Percentiles rank a stretch among this genome's conserved stretches.
These are phyloP conservation scores for Malassezia pachydermatis DNA, from an alignment of 1,284 basidiomycete species.

Conservation along the genomic window DNA sequence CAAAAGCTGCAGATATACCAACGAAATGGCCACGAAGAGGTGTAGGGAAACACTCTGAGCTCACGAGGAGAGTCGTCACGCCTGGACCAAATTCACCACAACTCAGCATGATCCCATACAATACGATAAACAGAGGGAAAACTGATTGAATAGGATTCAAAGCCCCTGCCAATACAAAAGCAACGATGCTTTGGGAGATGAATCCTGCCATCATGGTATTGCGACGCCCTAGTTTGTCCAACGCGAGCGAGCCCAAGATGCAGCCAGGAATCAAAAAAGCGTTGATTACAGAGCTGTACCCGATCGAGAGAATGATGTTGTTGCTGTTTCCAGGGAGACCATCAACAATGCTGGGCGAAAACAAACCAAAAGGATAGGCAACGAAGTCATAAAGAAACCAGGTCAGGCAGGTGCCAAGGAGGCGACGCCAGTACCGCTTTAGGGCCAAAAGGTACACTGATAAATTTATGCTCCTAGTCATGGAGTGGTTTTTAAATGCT, in stretches of 20 bases:
- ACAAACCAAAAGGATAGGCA: background rate
- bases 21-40: no score
- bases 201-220: no score
- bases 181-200: no score
- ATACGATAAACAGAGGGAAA: no score
- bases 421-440: background rate
- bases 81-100: no score
- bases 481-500: constrained; percentile 22
- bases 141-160: no score
- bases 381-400: background rate
- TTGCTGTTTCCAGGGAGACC: background rate
- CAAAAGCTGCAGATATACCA: no score
- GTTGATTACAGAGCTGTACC: constrained; percentile 37
- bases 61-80: no score
- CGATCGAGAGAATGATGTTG: constrained; percentile 22
- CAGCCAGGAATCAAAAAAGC: constrained; percentile 24
- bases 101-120: no score
- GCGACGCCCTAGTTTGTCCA: no score
- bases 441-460: background rate
- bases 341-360: background rate
- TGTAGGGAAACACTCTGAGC: no score
- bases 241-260: constrained; percentile 22
- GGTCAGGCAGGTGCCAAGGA: background rate
- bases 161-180: no score
- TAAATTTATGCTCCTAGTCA: background rate